Conservation (phyloP, 2,329 filamentous ascomycete species). For the Neoscytalidium dimidiatum region DNA sequence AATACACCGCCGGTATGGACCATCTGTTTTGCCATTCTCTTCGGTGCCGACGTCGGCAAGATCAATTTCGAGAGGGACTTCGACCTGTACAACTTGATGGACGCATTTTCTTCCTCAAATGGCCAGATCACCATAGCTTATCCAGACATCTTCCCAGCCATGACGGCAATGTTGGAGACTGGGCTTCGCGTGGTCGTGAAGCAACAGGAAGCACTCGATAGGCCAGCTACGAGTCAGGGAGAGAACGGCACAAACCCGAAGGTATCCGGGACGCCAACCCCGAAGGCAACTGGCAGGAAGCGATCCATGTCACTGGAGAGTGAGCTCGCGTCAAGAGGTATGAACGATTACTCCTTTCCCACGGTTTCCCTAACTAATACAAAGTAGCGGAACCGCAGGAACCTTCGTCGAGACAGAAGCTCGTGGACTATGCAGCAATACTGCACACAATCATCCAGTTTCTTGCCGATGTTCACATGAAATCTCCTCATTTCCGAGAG, state of each 20-base stretch:
- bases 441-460: slow-evolving; percentile 79
- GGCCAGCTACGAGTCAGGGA: slow-evolving; percentile 5
- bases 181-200: slow-evolving; percentile 70
- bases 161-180: slow-evolving; percentile 84
- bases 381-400: not conserved
- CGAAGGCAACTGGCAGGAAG: slow-evolving; percentile 45
- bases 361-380: not conserved
- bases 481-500: slow-evolving; percentile 76
- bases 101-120: slow-evolving; percentile 60
- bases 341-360: slow-evolving; percentile 4
- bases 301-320: slow-evolving; percentile 69
- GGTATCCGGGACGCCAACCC: not conserved
- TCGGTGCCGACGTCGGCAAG: slow-evolving; percentile 76
- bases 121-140: slow-evolving; percentile 68
- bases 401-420: slow-evolving; percentile 21
- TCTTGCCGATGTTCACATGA: slow-evolving; percentile 73
- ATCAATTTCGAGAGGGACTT: slow-evolving; percentile 74
- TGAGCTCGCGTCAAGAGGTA: slow-evolving; percentile 49
- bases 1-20: slow-evolving; percentile 81
- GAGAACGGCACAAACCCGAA: slow-evolving; percentile 33
- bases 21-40: slow-evolving; percentile 84
- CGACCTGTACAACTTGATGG: slow-evolving; percentile 71
- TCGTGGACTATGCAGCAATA: slow-evolving; percentile 63
- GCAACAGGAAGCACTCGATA: slow-evolving; percentile 7
- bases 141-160: slow-evolving; percentile 76